Percentiles rank a stretch among this genome's conserved stretches.
Conservation (phyloP, 345 rosid genomes). For the Bruguiera gymnorhiza region DNA sequence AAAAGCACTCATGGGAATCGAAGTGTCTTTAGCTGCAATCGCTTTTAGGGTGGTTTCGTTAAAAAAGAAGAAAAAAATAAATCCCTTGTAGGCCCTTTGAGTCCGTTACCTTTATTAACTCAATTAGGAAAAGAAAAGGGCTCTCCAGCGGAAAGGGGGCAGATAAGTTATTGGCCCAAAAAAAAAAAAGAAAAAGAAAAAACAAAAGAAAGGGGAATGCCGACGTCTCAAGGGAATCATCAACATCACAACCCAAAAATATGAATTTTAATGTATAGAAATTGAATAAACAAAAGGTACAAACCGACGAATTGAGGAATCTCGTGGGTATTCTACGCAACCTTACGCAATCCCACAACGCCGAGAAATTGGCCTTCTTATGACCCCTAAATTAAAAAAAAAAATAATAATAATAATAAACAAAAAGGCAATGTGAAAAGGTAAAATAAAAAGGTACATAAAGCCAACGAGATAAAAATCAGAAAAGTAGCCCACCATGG, state of each 20-base stretch:
- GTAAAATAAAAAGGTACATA: too few species aligned
- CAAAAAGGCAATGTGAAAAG: not conserved
- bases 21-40: too few species aligned
- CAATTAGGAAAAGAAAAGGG: too few species aligned
- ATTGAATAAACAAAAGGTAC: not conserved
- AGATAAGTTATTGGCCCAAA: too few species aligned
- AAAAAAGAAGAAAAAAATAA: too few species aligned
- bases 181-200: too few species aligned
- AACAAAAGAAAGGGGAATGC: not conserved
- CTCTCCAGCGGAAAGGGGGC: too few species aligned
- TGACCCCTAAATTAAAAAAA: not conserved
- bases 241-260: not conserved
- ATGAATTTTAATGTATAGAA: not conserved
- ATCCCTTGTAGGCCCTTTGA: too few species aligned
- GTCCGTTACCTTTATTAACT: too few species aligned
- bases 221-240: not conserved
- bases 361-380: not conserved
- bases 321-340: slow-evolving; percentile 1
- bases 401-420: not conserved
- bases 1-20: too few species aligned
- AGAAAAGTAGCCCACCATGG: not conserved
- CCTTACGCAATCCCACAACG: slow-evolving; percentile 1
- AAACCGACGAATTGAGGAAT: slow-evolving; percentile 14
- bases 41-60: too few species aligned
- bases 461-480: not conserved